phyloP scores from a whole-genome alignment of 75 land plant genomes.

The Larix kaempferi region DNA sequence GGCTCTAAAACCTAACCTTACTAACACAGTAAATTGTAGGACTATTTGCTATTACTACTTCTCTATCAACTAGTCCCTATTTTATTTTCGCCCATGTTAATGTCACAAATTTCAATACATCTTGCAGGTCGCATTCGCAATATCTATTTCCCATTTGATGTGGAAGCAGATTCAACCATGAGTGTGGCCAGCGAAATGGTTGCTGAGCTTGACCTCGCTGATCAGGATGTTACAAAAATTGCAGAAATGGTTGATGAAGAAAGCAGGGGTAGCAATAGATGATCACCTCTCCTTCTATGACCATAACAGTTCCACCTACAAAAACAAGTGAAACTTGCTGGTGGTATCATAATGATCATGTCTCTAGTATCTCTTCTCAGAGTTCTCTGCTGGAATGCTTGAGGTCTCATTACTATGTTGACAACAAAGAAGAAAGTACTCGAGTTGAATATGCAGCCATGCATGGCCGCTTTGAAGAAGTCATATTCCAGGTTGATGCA shows the following conservation, averaged over 20 bases:
- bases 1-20: not conserved
- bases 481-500: conserved; percentile 59
- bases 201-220: conserved; percentile 46
- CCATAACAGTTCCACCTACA: conserved; percentile 25
- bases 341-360: not conserved
- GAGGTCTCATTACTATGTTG: conserved; percentile 4
- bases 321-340: conserved; percentile 6
- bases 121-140: conserved; percentile 56
- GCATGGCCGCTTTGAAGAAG: conserved; percentile 79
- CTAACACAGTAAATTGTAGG: not conserved
- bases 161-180: conserved; percentile 62
- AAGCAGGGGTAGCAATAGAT: conserved; percentile 55
- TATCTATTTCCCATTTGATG: conserved; percentile 69
- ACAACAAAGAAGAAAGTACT: conserved; percentile 13
- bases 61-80: not conserved
- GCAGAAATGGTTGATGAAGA: conserved; percentile 63
- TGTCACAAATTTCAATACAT: not conserved
- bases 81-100: not conserved
- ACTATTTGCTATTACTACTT: not conserved
- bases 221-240: conserved; percentile 58
- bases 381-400: conserved; percentile 29
- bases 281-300: conserved; percentile 27
- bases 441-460: conserved; percentile 34
- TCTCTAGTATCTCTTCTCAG: conserved; percentile 19
- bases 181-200: conserved; percentile 78